Evolutionary conservation across 2,329 filamentous ascomycete species (phyloP), one percentile per base, ranked within the genome.

Genomic region (Pestalotiopsis sp.): DNA sequence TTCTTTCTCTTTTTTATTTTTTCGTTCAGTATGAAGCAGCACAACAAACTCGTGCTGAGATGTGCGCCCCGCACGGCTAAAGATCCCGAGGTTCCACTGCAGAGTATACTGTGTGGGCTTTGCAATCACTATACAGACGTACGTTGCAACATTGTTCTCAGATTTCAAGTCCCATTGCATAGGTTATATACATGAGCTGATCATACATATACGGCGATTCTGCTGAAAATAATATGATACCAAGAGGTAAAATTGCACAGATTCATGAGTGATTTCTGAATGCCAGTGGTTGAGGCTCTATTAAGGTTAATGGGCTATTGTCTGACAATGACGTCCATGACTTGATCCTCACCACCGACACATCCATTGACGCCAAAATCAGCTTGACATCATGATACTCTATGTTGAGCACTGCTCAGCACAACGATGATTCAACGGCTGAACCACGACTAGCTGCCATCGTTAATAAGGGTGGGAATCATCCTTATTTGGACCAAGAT

Each of bases 271-370:
- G 27, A 31, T 7, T 31, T 31, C 6, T 23, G 27, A 31, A 20
- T 52, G 9, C 9, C n/a, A n/a, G 45, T 52, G 45, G 45, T 52
- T 7, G 45, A 52, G 27, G 17, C 17, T 52, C 14, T 7, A 52
- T 52, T n/a, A 52, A 52, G 45, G n/a, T 52, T 52, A 3, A 52
- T 27, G 57, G 23, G 20, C 57, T 27, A 36, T 23, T 39, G 38
- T 63, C 60, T 39, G 31, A 20, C 63, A 31, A 65, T 65, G 63
- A 65, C 63, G 63, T 65, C 63, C 63, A 49, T 36, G 63, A 65
- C 63, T 65, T 56, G 20, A 23, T 49, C 38, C 9, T 56, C 31
- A 38, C 20, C 23, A 7, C 25, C 60, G 23, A 39, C 41, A 41
- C 60, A n/a, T n/a, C 20, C 31, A 27, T 3, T 31, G 36, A 36